Percentiles rank a stretch among this genome's conserved stretches.
Conservation (phyloP, 352 stramenopile genomes). For the Phytophthora nicotianae region DNA sequence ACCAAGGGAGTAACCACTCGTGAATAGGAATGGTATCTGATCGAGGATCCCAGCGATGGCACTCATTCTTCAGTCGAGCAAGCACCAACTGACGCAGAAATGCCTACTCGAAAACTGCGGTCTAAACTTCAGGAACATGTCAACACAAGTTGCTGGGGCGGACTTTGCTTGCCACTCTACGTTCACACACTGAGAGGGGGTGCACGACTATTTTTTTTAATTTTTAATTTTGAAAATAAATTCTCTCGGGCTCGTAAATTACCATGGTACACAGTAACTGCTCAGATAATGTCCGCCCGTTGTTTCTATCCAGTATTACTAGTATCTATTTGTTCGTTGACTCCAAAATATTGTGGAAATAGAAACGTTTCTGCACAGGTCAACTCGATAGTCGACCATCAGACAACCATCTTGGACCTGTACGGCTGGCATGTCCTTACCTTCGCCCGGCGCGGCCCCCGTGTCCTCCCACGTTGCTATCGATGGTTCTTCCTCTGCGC, state of each 20-base stretch:
- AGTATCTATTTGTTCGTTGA: no score
- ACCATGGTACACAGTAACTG: no score
- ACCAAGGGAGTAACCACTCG: constrained; percentile 83
- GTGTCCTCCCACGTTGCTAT: background rate
- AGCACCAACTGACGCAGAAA: constrained; percentile 75
- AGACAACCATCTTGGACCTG: background rate
- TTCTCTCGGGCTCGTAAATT: no score
- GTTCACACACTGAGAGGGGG: constrained; percentile 77
- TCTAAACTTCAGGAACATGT: constrained; percentile 52
- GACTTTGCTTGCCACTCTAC: constrained; percentile 62
- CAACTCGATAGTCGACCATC: constrained; percentile 1
- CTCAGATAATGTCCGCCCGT: no score
- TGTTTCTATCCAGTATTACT: no score
- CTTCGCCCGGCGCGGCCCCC: constrained; percentile 6
- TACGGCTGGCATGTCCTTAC: constrained; percentile 15
- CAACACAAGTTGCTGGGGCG: constrained; percentile 43
- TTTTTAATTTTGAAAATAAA: no score
- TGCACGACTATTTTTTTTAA: no score
- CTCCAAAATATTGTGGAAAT: background rate
- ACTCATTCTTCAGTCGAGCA: constrained; percentile 72
- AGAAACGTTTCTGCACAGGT: background rate
- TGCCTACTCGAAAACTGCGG: constrained; percentile 53
- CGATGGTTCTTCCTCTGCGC: constrained; percentile 12
- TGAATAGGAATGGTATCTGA: constrained; percentile 63
- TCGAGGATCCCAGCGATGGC: constrained; percentile 60